phyloP scores from a whole-genome alignment of 805 yeast genomes.

The Hanseniaspora vineae region DNA sequence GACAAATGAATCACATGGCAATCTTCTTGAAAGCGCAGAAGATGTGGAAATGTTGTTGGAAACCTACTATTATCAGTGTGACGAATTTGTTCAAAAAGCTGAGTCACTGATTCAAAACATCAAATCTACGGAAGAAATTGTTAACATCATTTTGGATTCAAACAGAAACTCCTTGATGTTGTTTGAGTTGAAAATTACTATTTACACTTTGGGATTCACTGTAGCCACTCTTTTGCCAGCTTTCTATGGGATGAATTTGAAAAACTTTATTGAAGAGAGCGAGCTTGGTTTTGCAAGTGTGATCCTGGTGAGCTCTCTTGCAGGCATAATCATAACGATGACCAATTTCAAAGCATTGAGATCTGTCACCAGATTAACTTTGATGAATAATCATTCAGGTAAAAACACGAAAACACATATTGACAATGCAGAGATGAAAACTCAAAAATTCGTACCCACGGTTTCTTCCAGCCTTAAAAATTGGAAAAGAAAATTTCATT shows the following conservation, averaged over 20 bases:
- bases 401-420: conserved; percentile 13
- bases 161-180: conserved; percentile 84
- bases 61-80: conserved; percentile 82
- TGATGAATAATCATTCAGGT: conserved; percentile 32
- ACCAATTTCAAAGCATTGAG: conserved; percentile 44
- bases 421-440: conserved; percentile 9
- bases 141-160: conserved; percentile 81
- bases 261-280: conserved; percentile 65
- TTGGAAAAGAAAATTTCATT: not conserved
- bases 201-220: conserved; percentile 74
- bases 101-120: conserved; percentile 74
- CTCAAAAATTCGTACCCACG: conserved; percentile 13
- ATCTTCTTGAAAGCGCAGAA: conserved; percentile 30
- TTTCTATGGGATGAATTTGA: conserved; percentile 78
- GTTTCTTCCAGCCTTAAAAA: not conserved
- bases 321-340: conserved; percentile 42
- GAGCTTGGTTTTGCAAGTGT: conserved; percentile 49
- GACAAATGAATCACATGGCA: conserved; percentile 2
- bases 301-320: conserved; percentile 35
- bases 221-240: conserved; percentile 80
- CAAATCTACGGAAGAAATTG: conserved; percentile 84
- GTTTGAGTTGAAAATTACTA: conserved; percentile 68
- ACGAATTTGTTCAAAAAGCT: conserved; percentile 85
- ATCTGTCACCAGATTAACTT: conserved; percentile 53
- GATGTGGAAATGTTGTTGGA: conserved; percentile 83